Percentiles rank a stretch among this genome's conserved stretches.
These are phyloP conservation scores for Boeremia exigua DNA, from an alignment of 2,329 filamentous ascomycete genomes.

Conservation along the genomic window DNA sequence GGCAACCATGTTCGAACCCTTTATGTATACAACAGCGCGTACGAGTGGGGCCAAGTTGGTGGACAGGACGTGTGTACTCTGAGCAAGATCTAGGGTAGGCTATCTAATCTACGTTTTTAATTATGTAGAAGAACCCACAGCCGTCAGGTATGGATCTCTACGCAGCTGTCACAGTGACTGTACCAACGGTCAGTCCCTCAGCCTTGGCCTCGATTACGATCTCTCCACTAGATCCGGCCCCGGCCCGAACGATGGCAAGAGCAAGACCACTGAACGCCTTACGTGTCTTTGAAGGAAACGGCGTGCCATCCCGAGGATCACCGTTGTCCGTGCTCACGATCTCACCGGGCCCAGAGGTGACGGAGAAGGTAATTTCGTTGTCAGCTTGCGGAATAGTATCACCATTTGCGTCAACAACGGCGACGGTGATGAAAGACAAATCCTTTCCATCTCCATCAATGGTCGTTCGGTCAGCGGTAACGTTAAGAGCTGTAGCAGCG, in stretches of 20 bases:
- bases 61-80: too few species aligned
- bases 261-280: conserved; percentile 37
- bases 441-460: conserved; percentile 54
- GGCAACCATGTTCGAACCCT: too few species aligned
- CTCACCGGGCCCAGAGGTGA: conserved; percentile 49
- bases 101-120: too few species aligned
- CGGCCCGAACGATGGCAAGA: conserved; percentile 30
- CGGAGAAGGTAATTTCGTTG: conserved; percentile 53
- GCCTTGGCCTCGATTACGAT: conserved; percentile 23
- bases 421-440: conserved; percentile 55
- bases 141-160: background rate
- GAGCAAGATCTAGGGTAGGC: too few species aligned
- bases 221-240: conserved; percentile 9
- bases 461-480: conserved; percentile 50
- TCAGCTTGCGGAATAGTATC: conserved; percentile 53
- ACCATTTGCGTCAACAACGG: conserved; percentile 54
- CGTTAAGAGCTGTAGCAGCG: conserved; percentile 43
- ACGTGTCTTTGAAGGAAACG: conserved; percentile 28
- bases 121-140: too few species aligned
- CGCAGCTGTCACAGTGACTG: background rate
- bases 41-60: too few species aligned
- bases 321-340: conserved; percentile 62
- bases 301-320: conserved; percentile 39
- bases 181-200: background rate
- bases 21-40: too few species aligned